A percentile compares a stretch with the other conserved stretches of the same genome.
These are phyloP conservation scores for Wickerhamiella alocasiicola DNA, from an alignment of 805 yeast genomes.

Conservation along the genomic window DNA sequence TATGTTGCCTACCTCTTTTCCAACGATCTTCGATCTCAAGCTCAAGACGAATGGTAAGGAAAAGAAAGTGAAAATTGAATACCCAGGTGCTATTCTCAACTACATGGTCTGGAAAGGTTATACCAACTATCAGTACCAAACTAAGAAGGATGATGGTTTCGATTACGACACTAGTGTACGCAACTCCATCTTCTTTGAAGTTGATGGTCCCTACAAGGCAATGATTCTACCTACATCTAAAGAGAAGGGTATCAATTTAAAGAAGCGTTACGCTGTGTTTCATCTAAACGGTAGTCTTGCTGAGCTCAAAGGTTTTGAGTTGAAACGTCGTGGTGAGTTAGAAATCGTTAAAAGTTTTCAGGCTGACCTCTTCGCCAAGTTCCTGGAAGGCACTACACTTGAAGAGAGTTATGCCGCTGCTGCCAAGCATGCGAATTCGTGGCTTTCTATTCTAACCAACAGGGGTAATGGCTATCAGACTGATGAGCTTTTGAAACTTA, in stretches of 20 bases:
- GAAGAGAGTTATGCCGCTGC: constrained; percentile 79
- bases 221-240: constrained; percentile 95
- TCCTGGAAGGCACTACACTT: constrained; percentile 70
- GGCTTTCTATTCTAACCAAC: constrained; percentile 88
- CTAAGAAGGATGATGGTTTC: constrained; percentile 53
- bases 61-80: constrained; percentile 61
- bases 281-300: constrained; percentile 89
- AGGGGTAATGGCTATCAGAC: constrained; percentile 55
- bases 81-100: constrained; percentile 94
- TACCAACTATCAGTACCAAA: constrained; percentile 92
- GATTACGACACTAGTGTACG: constrained; percentile 72
- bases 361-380: constrained; percentile 82
- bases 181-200: constrained; percentile 92
- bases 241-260: constrained; percentile 94
- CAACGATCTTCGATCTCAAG: constrained; percentile 42
- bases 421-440: constrained; percentile 83
- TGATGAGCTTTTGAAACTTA: constrained; percentile 71
- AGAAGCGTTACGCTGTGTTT: constrained; percentile 94
- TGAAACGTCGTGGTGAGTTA: constrained; percentile 92
- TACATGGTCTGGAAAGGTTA: constrained; percentile 81
- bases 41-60: constrained; percentile 32
- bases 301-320: constrained; percentile 91
- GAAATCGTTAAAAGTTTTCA: constrained; percentile 90
- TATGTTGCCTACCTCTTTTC: constrained; percentile 84
- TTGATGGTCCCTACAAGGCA: constrained; percentile 96